Evolutionary conservation across 169 alveolate species (phyloP).

Genomic region (Babesia ovata): DNA sequence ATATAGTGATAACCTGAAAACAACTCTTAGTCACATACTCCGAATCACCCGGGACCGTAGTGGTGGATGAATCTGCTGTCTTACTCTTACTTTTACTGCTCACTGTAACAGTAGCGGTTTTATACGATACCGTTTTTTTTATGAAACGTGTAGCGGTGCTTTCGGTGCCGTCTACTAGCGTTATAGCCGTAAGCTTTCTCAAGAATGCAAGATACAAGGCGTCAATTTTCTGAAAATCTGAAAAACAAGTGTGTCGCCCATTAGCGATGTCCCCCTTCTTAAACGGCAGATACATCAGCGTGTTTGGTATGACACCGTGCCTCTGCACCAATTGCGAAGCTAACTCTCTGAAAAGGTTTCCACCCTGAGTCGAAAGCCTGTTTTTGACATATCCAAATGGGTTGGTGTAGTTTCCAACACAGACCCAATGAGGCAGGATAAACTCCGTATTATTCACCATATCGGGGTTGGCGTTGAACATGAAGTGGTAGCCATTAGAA

Average conservation of each 20-base stretch:
- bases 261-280: neutral
- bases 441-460: constrained; percentile 11
- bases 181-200: constrained; percentile 3
- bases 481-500: constrained; percentile 66
- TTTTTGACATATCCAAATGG: neutral
- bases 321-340: neutral
- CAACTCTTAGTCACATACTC: neutral
- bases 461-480: constrained; percentile 23
- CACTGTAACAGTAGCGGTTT: no score
- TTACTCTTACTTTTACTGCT: no score
- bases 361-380: neutral
- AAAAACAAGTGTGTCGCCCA: neutral
- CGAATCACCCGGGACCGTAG: no score
- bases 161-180: neutral
- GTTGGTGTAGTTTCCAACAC: neutral
- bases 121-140: no score
- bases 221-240: neutral
- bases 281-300: constrained; percentile 15
- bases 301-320: constrained; percentile 2
- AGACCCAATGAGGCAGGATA: constrained; percentile 42
- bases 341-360: neutral
- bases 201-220: constrained; percentile 1
- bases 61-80: no score
- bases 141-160: neutral
- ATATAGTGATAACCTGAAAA: neutral